These are phyloP conservation scores for Polytrichum formosum DNA, from an alignment of 225 moss, liverwort and hornwort species.

Conservation along the genomic window DNA sequence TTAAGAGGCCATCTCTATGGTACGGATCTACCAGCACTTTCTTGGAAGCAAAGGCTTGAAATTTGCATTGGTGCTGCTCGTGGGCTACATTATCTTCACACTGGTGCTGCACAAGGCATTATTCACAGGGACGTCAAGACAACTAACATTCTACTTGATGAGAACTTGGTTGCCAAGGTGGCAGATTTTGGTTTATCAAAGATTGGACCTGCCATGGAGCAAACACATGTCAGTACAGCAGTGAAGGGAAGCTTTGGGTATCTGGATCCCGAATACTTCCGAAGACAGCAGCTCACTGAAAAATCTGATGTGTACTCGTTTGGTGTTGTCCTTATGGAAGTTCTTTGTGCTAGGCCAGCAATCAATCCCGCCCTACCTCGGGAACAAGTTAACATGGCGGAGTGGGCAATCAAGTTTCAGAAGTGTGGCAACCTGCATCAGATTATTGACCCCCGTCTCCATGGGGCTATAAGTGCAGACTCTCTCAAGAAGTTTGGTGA, in stretches of 20 bases:
- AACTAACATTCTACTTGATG: constrained; percentile 91
- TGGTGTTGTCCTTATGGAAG: constrained; percentile 98
- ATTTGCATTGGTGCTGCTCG: constrained; percentile 94
- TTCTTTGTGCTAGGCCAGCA: constrained; percentile 91
- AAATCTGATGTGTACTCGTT: constrained; percentile 97
- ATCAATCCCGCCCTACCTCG: constrained; percentile 91
- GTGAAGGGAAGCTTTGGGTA: constrained; percentile 98
- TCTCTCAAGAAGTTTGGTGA: constrained; percentile 84
- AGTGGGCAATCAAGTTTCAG: constrained; percentile 99
- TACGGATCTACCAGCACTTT: constrained; percentile 64
- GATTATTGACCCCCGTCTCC: constrained; percentile 75
- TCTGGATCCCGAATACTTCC: constrained; percentile 95
- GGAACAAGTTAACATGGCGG: constrained; percentile 97
- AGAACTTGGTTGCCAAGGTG: constrained; percentile 95
- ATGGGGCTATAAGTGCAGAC: constrained; percentile 65
- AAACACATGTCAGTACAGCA: constrained; percentile 95
- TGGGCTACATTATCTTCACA: constrained; percentile 95
- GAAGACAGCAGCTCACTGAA: constrained; percentile 91
- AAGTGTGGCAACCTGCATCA: constrained; percentile 91
- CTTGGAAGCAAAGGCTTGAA: constrained; percentile 96
- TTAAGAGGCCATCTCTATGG: constrained; percentile 57
- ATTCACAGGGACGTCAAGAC: constrained; percentile 98
- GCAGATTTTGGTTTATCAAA: constrained; percentile 95
- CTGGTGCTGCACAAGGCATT: constrained; percentile 90
- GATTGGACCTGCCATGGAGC: constrained; percentile 86